phyloP scores from a whole-genome alignment of 192 early-diverging fungal species.

The Coemansia sp. region DNA sequence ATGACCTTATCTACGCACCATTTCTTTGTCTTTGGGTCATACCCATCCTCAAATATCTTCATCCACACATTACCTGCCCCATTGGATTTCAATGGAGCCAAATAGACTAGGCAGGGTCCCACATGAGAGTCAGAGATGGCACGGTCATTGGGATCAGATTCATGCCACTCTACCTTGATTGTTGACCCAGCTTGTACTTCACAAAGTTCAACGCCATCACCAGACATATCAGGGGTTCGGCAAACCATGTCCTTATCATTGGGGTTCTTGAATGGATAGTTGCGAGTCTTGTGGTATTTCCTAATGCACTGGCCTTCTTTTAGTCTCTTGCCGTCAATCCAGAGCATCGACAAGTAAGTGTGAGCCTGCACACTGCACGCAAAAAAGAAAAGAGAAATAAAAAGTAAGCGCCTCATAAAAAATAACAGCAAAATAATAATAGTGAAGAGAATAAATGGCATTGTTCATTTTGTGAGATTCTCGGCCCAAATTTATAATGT shows the following conservation, averaged over 20 bases:
- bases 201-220: not conserved
- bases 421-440: slow-evolving; percentile 1
- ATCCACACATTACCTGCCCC: slow-evolving; percentile 16
- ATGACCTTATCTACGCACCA: slow-evolving; percentile 27
- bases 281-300: slow-evolving; percentile 17
- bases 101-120: slow-evolving; percentile 21
- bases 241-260: slow-evolving; percentile 15
- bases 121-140: slow-evolving; percentile 18
- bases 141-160: not conserved
- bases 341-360: slow-evolving; percentile 28
- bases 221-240: slow-evolving; percentile 3
- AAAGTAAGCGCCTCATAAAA: slow-evolving; percentile 11
- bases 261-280: slow-evolving; percentile 25
- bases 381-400: slow-evolving; percentile 6
- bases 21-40: not conserved
- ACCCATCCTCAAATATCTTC: slow-evolving; percentile 24
- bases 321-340: slow-evolving; percentile 13
- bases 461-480: not conserved
- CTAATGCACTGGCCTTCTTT: slow-evolving; percentile 32
- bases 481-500: not conserved
- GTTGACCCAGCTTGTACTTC: slow-evolving; percentile 21
- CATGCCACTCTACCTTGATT: slow-evolving; percentile 18
- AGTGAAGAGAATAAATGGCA: not conserved
- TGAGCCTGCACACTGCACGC: slow-evolving; percentile 25
- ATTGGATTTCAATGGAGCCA: slow-evolving; percentile 9